A percentile compares a stretch with the other conserved stretches of the same genome.
phyloP scores from a whole-genome alignment of 2,329 filamentous ascomycete genomes.

The Botrytis deweyae region DNA sequence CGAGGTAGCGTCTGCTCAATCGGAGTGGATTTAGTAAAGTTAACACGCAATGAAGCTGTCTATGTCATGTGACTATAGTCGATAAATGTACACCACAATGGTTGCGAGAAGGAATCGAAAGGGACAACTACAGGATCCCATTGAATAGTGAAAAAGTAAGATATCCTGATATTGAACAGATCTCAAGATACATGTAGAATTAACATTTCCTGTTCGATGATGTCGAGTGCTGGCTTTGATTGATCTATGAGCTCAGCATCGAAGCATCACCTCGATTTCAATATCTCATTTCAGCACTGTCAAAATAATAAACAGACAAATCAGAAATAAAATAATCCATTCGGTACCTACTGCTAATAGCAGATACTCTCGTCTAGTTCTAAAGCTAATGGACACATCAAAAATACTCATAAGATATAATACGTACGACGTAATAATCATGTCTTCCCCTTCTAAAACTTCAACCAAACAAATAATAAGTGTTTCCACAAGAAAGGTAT shows the following conservation, averaged over 20 bases:
- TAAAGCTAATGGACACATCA: not conserved
- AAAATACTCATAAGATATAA: slow-evolving; percentile 1
- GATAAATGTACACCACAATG: not conserved
- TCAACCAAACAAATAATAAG: not conserved
- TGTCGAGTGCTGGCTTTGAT: not conserved
- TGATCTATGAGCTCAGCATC: not conserved
- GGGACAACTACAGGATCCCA: not conserved
- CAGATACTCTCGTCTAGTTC: not conserved
- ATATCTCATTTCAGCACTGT: not conserved
- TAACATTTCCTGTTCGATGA: not conserved
- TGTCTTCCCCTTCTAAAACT: not conserved
- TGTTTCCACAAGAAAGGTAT: not conserved
- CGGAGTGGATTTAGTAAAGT: not conserved
- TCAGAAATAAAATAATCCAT: not conserved
- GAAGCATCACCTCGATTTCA: not conserved
- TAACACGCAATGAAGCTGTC: not conserved
- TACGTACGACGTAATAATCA: not conserved
- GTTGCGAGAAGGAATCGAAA: not conserved
- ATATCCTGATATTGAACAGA: not conserved
- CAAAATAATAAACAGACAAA: not conserved
- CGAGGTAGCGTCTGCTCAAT: not conserved
- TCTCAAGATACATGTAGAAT: not conserved
- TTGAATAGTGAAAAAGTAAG: not conserved
- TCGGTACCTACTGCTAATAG: not conserved
- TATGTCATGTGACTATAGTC: not conserved